Conservation (phyloP, 441 rosid species). For the Euphorbia neoarborescens region DNA sequence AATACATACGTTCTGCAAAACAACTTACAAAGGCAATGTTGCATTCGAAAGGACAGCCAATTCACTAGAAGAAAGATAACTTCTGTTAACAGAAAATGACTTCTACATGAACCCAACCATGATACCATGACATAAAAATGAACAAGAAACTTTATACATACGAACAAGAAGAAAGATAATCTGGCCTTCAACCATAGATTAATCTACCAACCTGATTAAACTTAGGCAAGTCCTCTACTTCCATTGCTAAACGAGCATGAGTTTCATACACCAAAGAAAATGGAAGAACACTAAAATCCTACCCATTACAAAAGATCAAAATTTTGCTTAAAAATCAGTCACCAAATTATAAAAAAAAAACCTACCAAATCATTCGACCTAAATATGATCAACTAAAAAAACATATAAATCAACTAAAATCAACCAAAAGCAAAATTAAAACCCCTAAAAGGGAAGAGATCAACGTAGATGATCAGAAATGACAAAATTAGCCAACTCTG, state of each 20-base stretch:
- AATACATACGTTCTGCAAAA: not conserved
- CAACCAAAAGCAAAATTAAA: too few relatives aligned
- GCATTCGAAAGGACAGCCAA: not conserved
- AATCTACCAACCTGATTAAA: constrained; percentile 75
- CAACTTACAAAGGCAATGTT: not conserved
- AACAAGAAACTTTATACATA: not conserved
- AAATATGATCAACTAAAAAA: too few relatives aligned
- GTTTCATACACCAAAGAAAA: constrained; percentile 99
- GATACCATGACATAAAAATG: not conserved
- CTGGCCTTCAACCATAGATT: not conserved
- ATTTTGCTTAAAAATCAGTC: too few relatives aligned
- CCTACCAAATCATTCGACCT: too few relatives aligned
- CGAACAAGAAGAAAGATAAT: constrained; percentile 12
- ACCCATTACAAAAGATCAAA: too few relatives aligned
- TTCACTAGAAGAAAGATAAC: not conserved
- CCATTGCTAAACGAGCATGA: constrained; percentile 90
- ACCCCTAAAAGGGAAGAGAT: too few relatives aligned
- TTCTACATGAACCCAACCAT: not conserved
- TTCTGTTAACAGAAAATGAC: constrained; percentile 3
- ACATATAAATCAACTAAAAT: too few relatives aligned
- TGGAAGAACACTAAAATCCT: too few relatives aligned
- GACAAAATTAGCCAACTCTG: too few relatives aligned
- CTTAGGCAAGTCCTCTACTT: constrained; percentile 86
- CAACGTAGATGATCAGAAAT: too few relatives aligned
- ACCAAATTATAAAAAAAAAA: too few relatives aligned